phyloP scores from a whole-genome alignment of 2,329 filamentous ascomycete genomes.

The Fusarium albosuccineum region DNA sequence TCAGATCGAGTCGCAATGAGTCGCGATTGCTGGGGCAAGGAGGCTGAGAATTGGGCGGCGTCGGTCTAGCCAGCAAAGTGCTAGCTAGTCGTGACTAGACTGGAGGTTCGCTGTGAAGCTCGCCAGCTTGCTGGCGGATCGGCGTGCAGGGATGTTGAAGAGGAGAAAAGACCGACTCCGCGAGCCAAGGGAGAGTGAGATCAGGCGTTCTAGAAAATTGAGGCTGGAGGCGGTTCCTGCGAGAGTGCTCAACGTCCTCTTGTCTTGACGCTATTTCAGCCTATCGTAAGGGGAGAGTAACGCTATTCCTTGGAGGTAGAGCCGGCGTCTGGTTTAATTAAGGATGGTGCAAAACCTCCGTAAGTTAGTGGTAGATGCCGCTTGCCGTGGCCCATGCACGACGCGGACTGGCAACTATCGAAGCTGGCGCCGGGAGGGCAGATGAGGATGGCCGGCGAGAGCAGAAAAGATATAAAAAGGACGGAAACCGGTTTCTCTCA shows the following conservation, averaged over 20 bases:
- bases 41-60: conserved; percentile 10
- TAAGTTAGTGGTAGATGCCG: conserved; percentile 12
- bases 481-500: background rate
- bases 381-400: conserved; percentile 33
- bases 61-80: conserved; percentile 16
- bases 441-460: conserved; percentile 17
- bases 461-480: conserved; percentile 1
- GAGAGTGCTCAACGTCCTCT: conserved; percentile 17
- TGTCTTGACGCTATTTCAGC: background rate
- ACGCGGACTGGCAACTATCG: conserved; percentile 17
- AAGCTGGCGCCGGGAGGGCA: conserved; percentile 6
- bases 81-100: conserved; percentile 19
- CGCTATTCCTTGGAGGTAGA: background rate
- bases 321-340: conserved; percentile 23
- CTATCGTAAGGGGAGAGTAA: conserved; percentile 5
- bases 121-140: conserved; percentile 13
- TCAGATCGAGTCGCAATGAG: conserved; percentile 13
- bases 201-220: background rate
- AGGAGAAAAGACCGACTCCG: conserved; percentile 23
- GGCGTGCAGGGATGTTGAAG: conserved; percentile 9
- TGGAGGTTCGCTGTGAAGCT: conserved; percentile 29
- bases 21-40: conserved; percentile 3
- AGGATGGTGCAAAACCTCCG: conserved; percentile 23
- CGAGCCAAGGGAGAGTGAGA: conserved; percentile 18
- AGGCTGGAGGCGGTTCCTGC: conserved; percentile 8